Evolutionary conservation across 129 eudicot genomes (phyloP).

Genomic region (Artemisia tridentata): DNA sequence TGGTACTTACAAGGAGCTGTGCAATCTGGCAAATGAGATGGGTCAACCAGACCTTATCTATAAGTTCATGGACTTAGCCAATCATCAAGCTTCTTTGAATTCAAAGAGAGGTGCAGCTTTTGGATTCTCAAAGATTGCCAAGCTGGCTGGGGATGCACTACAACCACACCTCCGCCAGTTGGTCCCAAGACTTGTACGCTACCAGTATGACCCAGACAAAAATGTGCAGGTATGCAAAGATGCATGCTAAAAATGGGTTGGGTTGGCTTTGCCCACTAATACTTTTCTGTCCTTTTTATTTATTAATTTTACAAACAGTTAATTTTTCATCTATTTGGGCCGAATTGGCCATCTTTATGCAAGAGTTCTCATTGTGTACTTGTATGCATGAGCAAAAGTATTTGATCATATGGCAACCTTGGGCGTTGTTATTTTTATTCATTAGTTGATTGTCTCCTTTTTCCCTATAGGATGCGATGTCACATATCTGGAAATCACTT

Average conservation of each 20-base stretch:
- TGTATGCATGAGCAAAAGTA: constrained; percentile 6
- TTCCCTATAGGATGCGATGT: constrained; percentile 82
- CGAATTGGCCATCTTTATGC: too few species aligned
- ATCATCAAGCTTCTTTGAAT: constrained; percentile 86
- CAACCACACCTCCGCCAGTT: constrained; percentile 70
- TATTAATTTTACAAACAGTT: too few species aligned
- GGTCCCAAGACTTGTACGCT: constrained; percentile 88
- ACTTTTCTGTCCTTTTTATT: too few species aligned
- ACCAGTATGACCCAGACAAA: constrained; percentile 98
- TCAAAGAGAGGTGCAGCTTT: constrained; percentile 99
- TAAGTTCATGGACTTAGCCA: constrained; percentile 97
- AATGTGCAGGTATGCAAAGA: constrained; percentile 72
- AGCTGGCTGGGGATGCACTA: constrained; percentile 94
- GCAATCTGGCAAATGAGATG: constrained; percentile 96
- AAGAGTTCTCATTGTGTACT: too few species aligned
- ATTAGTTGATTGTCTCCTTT: not conserved
- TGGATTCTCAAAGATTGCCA: constrained; percentile 97
- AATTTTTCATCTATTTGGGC: too few species aligned
- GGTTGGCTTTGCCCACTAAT: too few species aligned
- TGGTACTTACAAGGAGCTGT: constrained; percentile 94
- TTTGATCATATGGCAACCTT: not conserved
- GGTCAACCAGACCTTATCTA: constrained; percentile 95
- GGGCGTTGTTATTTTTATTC: not conserved
- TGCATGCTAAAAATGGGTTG: too few species aligned
- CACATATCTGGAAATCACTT: constrained; percentile 93